Evolutionary conservation across 352 stramenopile genomes (phyloP), one percentile per base, ranked within the genome.

Genomic region (Globisporangium yorkense): DNA sequence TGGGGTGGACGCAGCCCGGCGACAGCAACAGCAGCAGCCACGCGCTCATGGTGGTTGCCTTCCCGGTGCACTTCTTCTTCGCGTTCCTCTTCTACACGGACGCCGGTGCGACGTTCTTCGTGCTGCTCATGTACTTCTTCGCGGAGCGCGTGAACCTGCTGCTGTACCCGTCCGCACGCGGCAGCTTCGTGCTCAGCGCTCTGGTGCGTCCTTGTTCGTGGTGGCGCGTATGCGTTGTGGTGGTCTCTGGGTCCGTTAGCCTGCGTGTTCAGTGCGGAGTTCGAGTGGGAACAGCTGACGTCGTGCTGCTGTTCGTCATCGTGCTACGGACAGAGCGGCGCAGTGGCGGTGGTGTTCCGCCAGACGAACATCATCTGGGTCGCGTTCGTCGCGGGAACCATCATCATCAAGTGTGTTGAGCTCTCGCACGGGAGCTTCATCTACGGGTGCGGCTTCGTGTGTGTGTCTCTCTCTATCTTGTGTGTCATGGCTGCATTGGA

Each of bases 311-410:
- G 12, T 40, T 40, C 35, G 35, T 40, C 35, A 40, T 40, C 37
- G 37, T 43, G 12, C 13, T 10, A 13, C 67, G 7, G 57, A 8
- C 60, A 95, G 84, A 78, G 74, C 56, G 87, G 88, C 27, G 82
- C 70, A 6, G 54, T 77, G 0, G 86, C 87, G 0, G 83, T 97
- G 39, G 53, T 94, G 21, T 93, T 96, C 45, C 86, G 90, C 1
- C 90, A 97, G 63, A 97, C 87, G 8, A 97, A 97, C 51, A 92
- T 95, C 46, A 59, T 97, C 3, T 97, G 90, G 90, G 84, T 97
- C 0, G 55, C 83, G 1, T 97, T 97, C 66, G 81, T 93, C 3
- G 71, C 89, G 9, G 88, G 86, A 10, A 83, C 73, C 0, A 51
- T 89, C 12, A 68, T 93, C 24, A 83, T 94, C 48, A 76, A 80